These are phyloP conservation scores for Senna siamea DNA, from an alignment of 306 rosid species.

Conservation along the genomic window DNA sequence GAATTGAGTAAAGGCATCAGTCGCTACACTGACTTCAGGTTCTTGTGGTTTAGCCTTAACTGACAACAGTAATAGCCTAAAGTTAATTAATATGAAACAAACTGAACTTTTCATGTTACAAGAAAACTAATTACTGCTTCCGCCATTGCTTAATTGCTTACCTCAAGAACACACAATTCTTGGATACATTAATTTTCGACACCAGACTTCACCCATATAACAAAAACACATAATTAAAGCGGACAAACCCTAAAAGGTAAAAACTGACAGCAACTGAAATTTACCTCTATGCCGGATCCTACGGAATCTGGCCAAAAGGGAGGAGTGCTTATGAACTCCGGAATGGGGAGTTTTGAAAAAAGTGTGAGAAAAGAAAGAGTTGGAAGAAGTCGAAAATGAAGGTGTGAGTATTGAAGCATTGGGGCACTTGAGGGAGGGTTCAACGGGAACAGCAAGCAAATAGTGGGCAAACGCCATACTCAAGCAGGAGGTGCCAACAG, in stretches of 20 bases:
- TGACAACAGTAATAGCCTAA: conserved; percentile 30
- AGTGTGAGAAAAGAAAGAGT: conserved; percentile 16
- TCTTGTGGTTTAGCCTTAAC: conserved; percentile 66
- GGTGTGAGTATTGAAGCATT: conserved; percentile 39
- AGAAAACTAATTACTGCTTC: conserved; percentile 1
- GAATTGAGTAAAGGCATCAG: conserved; percentile 69
- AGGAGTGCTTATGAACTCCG: conserved; percentile 47
- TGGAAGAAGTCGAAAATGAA: conserved; percentile 39
- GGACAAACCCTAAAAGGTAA: not conserved
- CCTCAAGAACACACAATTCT: not conserved
- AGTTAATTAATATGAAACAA: conserved; percentile 6
- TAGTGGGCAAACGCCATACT: conserved; percentile 65
- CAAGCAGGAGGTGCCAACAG: conserved; percentile 14
- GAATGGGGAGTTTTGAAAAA: conserved; percentile 37
- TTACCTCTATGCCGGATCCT: conserved; percentile 46
- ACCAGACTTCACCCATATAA: not conserved
- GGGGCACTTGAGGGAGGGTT: conserved; percentile 29
- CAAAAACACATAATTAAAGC: not conserved
- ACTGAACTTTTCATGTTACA: not conserved
- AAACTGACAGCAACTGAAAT: not conserved
- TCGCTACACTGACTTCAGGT: conserved; percentile 56
- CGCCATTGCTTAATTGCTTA: not conserved
- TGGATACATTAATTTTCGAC: not conserved
- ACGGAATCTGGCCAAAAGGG: conserved; percentile 40
- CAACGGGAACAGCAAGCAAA: conserved; percentile 44